Base-by-base conservation (phyloP, 331 rosid species). In the Acacia pycnantha region DNA sequence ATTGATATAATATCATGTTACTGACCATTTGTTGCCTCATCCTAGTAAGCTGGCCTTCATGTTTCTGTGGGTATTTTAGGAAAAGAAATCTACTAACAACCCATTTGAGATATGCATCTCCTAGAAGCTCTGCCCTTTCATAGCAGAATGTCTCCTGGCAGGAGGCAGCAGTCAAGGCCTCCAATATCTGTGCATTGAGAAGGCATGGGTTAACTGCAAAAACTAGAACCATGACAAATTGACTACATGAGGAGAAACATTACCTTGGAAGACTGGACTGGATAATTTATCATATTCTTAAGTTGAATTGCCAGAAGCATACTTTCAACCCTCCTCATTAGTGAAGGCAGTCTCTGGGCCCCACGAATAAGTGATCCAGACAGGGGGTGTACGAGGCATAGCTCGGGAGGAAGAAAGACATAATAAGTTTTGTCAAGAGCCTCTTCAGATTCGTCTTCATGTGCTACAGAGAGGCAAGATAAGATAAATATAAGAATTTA, bases 71-170 rank as follows among this genome's bases (percentile, higher is more conserved):
- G 81, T 93, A 90, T 83, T 94, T 96, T 33, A 96, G 95, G 86
- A 94, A 96, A 75, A 96, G 97, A 89, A 90, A 96, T 82, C 98
- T 88, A 79, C 99, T 96, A 77, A 94, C 99, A 74, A 96, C 93
- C 99, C 99, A 96, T 85, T 96, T 96, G 74, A 96, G 87, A 87
- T 92, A 96, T 70, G 99, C 99, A 88, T 96, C 99, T 66, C 99
- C 98, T 19, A 96, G 97, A 87, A 96, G 98, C 86, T 94, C 99
- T 4, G 99, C 99, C 88, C 99, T 90, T 87, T 96, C 99, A 77
- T 96, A 94, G 86, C 99, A 96, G 88, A 96, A 96, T 76, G 98
- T 96, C 92, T 96, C 99, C 89, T 96, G 99, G 85, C 99, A 96
- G 78, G 98, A 96, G 80, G 99, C 98, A 73, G 99, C 98, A 6